Base-by-base conservation (phyloP, 495 filamentous ascomycete genomes). In the Tuber borchii region DNA sequence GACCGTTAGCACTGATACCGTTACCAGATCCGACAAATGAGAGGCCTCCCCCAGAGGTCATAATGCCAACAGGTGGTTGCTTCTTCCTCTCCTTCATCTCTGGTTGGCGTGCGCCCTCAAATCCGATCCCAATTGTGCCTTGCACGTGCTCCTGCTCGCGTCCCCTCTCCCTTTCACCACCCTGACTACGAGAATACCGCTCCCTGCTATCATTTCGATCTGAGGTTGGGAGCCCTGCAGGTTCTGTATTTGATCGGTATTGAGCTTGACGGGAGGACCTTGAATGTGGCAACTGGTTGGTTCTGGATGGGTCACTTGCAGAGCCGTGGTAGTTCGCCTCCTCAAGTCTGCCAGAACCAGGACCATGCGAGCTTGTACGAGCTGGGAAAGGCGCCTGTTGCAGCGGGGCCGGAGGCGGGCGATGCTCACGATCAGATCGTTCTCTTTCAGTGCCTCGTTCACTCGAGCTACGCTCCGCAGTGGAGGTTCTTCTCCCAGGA, bases 81-180 rank as follows among this genome's bases (percentile, higher is more conserved):
- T 71, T 81, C 46, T 74, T 72, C 56, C 44, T 78, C 48, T 82
- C 80, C 39, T 73, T 82, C 80, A 82, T 82, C 43, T 82, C 80
- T 44, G 79, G 79, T 42, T 81, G 79, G 37, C 42, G 65, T 6
- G 26, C 44, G 0, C 74, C 80, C 51, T 80, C 81, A 39, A 79
- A 82, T 26, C 74, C 80, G 34, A 82, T 82, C 6, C 80, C 81
- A 44, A 79, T 82, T 19, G 80, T 82, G 8, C 75, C 81, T 19
- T 82, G 80, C 14, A 74, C 72, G 72, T 78, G 73, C 34, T 73
- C 73, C 31, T 69, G 69, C 26, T 79, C 51, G 16, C 74, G 46
- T 65, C 76, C 80, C 48, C 73, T 34, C 20, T 76, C 79, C 61
- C 48, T 42, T 20, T 74, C 78, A 20, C 71, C 12, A 39, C 74